These are phyloP conservation scores for Ramaria sp. DNA, from an alignment of 768 basidiomycete genomes.

Conservation along the genomic window DNA sequence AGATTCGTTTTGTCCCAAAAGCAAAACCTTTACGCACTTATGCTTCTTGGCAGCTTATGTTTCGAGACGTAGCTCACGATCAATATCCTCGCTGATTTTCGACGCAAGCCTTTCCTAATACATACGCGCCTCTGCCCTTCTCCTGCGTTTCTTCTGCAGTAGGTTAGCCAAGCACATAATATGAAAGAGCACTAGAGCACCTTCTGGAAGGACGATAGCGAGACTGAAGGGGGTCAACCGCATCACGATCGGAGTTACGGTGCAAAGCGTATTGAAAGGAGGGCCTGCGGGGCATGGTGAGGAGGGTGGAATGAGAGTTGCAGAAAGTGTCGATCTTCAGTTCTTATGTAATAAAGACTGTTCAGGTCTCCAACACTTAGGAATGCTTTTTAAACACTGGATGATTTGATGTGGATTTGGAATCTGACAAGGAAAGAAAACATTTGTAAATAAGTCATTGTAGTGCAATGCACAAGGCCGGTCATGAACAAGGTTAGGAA, in stretches of 20 bases:
- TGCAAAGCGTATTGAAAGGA: background rate
- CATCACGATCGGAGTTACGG: background rate
- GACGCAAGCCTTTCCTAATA: slow-evolving; percentile 30
- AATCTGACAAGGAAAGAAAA: too few species aligned
- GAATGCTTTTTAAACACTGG: too few species aligned
- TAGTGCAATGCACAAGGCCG: too few species aligned
- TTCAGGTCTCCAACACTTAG: too few species aligned
- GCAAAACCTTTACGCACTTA: slow-evolving; percentile 60
- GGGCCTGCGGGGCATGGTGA: background rate
- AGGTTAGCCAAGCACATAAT: slow-evolving; percentile 44
- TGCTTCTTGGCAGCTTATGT: slow-evolving; percentile 50
- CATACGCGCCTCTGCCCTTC: slow-evolving; percentile 41
- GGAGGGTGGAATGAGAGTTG: background rate
- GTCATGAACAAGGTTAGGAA: too few species aligned
- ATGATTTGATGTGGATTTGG: too few species aligned
- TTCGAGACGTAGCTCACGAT: slow-evolving; percentile 66
- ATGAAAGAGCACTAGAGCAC: background rate
- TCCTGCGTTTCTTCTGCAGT: slow-evolving; percentile 47
- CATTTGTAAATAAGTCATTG: too few species aligned
- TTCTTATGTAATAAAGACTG: too few species aligned
- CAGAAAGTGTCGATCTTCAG: too few species aligned
- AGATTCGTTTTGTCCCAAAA: slow-evolving; percentile 77
- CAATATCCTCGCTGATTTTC: slow-evolving; percentile 69
- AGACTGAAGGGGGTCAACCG: slow-evolving; percentile 63
- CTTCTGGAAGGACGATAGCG: slow-evolving; percentile 47